Evolutionary conservation across 2,329 filamentous ascomycete genomes (phyloP), one percentile per base, ranked within the genome.

Genomic region (Aureobasidium subglaciale): DNA sequence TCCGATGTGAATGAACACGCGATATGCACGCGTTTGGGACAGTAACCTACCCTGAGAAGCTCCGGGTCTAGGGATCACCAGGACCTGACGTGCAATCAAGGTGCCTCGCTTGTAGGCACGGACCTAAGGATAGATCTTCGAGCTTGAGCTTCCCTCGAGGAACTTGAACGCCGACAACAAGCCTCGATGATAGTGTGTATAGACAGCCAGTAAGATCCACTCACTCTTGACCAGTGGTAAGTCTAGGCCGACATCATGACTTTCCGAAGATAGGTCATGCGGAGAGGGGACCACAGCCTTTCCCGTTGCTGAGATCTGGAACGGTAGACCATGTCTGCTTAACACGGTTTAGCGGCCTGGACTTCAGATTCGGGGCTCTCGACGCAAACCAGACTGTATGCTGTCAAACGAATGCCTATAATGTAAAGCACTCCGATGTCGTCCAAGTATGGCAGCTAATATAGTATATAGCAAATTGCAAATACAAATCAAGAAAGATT

Each of bases 41-140:
- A n/a, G n/a, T n/a, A n/a, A n/a, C n/a, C 29, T 9, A 30, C 8
- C 29, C 10, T 22, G 29, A 34, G 29, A 48, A 48, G 43, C 30
- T 29, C 24, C 30, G 42, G 42, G 5, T 20, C 45, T 22, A 50
- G 4, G 46, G 46, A 50, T 48, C 43, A 50, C 32, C 35, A 43
- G 24, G 38, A 54, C 25, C 15, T 35, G 50, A 54, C 15, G 50
- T 54, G 24, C 48, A 40, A 34, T 52, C 48, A 52, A 52, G 25
- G 48, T 20, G 18, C 9, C 35, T 52, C 50, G 38, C 50, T 54
- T 54, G n/a, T 4, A 30, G 9, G 50, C 38, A 54, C 38, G 34
- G 37, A 35, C 49, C 29, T 16, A 34, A 22, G 38, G 16, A 30
- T 4, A 29, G 48, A 53, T 53, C 48, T 53, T n/a, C 15, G 37